Percentiles rank a stretch among this genome's conserved stretches.
These are phyloP conservation scores for Backusella liffmaniae DNA, from an alignment of 192 early-diverging fungal species.

Conservation along the genomic window DNA sequence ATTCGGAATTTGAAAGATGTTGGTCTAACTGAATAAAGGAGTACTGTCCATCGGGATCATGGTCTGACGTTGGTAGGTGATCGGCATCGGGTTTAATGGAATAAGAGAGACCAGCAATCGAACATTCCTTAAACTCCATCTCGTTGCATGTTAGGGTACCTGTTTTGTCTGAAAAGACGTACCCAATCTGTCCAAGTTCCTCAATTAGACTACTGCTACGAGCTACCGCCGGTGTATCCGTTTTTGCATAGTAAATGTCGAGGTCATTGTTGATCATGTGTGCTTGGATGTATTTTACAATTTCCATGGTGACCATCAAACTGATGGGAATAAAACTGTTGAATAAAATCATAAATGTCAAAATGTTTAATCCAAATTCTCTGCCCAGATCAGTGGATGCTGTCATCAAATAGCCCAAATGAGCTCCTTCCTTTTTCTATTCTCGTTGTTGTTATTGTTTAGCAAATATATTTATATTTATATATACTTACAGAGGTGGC, in stretches of 20 bases:
- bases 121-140: constrained; percentile 82
- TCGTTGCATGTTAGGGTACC: constrained; percentile 36
- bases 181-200: constrained; percentile 91
- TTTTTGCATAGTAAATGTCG: constrained; percentile 94
- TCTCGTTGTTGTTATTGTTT: too few species aligned
- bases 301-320: constrained; percentile 97
- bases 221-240: constrained; percentile 90
- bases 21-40: constrained; percentile 61
- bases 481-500: constrained; percentile 44
- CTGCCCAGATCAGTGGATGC: constrained; percentile 24
- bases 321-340: constrained; percentile 99
- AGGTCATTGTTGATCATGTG: constrained; percentile 87
- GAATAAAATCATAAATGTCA: constrained; percentile 97
- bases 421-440: constrained; percentile 15
- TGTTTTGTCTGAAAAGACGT: constrained; percentile 51
- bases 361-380: constrained; percentile 81
- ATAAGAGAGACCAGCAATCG: constrained; percentile 91
- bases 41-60: constrained; percentile 59
- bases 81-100: constrained; percentile 83
- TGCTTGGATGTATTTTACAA: constrained; percentile 91
- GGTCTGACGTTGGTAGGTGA: constrained; percentile 69
- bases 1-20: constrained; percentile 54
- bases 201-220: constrained; percentile 86
- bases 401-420: constrained; percentile 47
- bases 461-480: too few species aligned